Evolutionary conservation across 2,329 filamentous ascomycete species (phyloP), one percentile per base, ranked within the genome.

Genomic region (Aspergillus pseudonomiae): DNA sequence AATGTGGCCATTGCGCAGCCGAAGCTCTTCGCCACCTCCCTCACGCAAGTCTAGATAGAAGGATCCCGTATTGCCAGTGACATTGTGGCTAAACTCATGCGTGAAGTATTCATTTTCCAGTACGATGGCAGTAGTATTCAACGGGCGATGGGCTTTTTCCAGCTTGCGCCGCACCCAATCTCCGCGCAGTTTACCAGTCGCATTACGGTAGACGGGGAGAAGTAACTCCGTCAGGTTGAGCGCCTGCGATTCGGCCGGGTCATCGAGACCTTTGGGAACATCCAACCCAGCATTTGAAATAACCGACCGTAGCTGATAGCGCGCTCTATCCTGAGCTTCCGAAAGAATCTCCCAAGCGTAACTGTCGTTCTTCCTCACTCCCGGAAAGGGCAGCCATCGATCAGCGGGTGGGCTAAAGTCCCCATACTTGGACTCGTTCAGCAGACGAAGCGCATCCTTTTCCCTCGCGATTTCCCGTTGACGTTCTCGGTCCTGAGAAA

Each of bases 311-410:
- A 84, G 73, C 66, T 85, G 89, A 68, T 88, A 82, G 61, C 86
- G 81, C 60, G 89, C 91, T 67, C 86, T 85, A 64, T 88, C 80
- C 73, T 87, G 88, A 63, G 94, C 92, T 1, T 82, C 79, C 0
- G 82, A 81, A 26, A 97, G 81, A 62, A 93, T 84, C 39, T 89
- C 85, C 94, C 94, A 97, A 1, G 87, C 89, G 76, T 91, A 92
- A 5, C 86, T 88, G 78, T 96, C 91, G 24, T 88, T 85, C 54
- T 87, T 81, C 56, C 91, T 86, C 65, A 96, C 89, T 1, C 94
- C 94, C 2, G 91, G 91, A 58, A 97, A 81, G 70, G 93, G 92
- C 63, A 93, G 78, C 83, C 81, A 86, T 67, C 75, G 80, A 63
- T 81, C 74, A 11, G 78, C 73, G 34, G 64, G 65, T 24, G 80